A percentile compares a stretch with the other conserved stretches of the same genome.
Conservation (phyloP, 1,284 basidiomycete genomes). For the Pisolithus thermaeus region DNA sequence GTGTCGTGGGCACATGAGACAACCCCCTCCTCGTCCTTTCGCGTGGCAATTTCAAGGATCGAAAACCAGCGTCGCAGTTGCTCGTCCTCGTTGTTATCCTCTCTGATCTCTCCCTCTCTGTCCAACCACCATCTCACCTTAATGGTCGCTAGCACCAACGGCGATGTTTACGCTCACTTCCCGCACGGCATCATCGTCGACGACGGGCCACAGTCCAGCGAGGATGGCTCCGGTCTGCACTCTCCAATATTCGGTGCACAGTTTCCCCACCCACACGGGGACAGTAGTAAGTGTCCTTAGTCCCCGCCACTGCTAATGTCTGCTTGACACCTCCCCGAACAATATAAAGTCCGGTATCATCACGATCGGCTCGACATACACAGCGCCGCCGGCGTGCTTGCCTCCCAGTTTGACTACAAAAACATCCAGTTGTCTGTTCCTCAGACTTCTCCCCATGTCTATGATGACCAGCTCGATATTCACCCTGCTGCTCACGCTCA, state of each 20-base stretch:
- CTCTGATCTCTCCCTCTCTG: constrained; percentile 7
- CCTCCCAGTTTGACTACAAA: constrained; percentile 44
- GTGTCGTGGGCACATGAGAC: constrained; percentile 24
- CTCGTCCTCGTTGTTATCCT: constrained; percentile 10
- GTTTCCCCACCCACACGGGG: constrained; percentile 40
- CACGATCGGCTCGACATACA: constrained; percentile 45
- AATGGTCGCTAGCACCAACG: constrained; percentile 51
- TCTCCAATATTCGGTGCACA: constrained; percentile 57
- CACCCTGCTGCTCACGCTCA: constrained; percentile 11
- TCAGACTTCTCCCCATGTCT: constrained; percentile 23
- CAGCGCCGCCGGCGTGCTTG: constrained; percentile 39
- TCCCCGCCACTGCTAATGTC: constrained; percentile 18
- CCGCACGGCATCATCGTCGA: constrained; percentile 45
- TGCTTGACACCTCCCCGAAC: constrained; percentile 34
- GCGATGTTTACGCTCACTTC: constrained; percentile 53
- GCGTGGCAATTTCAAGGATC: constrained; percentile 23
- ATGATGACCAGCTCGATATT: constrained; percentile 37
- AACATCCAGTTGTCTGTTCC: constrained; percentile 20
- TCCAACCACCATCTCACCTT: constrained; percentile 9
- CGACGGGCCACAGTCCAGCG: constrained; percentile 62
- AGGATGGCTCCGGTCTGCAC: constrained; percentile 65
- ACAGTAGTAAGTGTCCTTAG: constrained; percentile 40
- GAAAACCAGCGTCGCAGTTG: constrained; percentile 13
- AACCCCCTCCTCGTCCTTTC: constrained; percentile 13
- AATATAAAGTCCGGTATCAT: constrained; percentile 65